Conservation (phyloP, 805 yeast species). For the Saccharomycopsis sp. region DNA sequence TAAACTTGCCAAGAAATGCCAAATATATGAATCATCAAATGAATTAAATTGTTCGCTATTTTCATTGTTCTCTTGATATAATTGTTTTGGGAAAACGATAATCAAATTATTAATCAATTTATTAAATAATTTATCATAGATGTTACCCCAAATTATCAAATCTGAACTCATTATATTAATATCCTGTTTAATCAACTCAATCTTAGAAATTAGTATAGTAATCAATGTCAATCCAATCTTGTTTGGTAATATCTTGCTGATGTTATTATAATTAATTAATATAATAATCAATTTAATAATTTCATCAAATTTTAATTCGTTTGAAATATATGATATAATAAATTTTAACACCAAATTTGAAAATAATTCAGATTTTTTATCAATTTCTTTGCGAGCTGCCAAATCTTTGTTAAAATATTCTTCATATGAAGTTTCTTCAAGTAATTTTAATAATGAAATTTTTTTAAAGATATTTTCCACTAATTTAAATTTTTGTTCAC, state of each 20-base stretch:
- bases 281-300: slow-evolving; percentile 70
- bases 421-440: slow-evolving; percentile 72
- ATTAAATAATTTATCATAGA: slow-evolving; percentile 77
- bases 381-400: slow-evolving; percentile 43
- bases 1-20: slow-evolving; percentile 95
- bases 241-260: slow-evolving; percentile 51
- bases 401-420: slow-evolving; percentile 40
- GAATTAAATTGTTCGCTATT: slow-evolving; percentile 4
- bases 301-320: slow-evolving; percentile 69
- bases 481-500: slow-evolving; percentile 70
- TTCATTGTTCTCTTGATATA: slow-evolving; percentile 15
- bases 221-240: slow-evolving; percentile 81
- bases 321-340: slow-evolving; percentile 71
- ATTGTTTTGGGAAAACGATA: slow-evolving; percentile 45
- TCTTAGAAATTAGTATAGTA: slow-evolving; percentile 85
- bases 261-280: slow-evolving; percentile 54
- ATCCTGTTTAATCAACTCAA: slow-evolving; percentile 78
- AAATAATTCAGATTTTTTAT: slow-evolving; percentile 66
- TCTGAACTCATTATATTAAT: slow-evolving; percentile 33
- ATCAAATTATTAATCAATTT: slow-evolving; percentile 71
- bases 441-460: slow-evolving; percentile 70
- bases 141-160: slow-evolving; percentile 63
- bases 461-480: slow-evolving; percentile 75
- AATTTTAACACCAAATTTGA: slow-evolving; percentile 77
- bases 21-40: slow-evolving; percentile 73